Evolutionary conservation across 306 rosid genomes (phyloP), one percentile per base, ranked within the genome.

Genomic region (Castanea sativa): DNA sequence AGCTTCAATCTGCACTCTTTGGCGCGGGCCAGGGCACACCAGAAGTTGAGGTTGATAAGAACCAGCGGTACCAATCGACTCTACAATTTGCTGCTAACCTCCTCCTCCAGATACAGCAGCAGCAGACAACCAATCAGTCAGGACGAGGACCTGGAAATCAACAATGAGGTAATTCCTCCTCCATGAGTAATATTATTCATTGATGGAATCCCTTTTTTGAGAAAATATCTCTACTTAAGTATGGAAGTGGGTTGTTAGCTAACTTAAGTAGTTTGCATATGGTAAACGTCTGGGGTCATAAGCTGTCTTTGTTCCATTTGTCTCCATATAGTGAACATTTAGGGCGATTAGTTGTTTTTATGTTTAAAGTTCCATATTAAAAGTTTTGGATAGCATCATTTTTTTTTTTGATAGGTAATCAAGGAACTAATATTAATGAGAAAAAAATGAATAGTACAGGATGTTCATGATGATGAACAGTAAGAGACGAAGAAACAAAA

Each of bases 51-150:
- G 94, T 86, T 19, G 98, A 92, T 78, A 96, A 96, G 88, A 92
- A 93, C 80, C 94, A 91, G 84, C 83, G 94, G 56, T 93, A 93
- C 78, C 93, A 90, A 74, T 90, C 97, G 72, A 90, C 94, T 2
- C 82, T 96, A n/a, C 97, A 96, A 70, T 96, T 96, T 81, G 99
- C 99, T 11, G 99, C 99, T 75, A 96, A 82, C 85, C 94, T 96
- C 80, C 98, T 96, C 55, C 91, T 80, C 20, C 99, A 96, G 81
- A 90, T 96, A 84, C 99, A 96, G 88, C 99, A 94, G 83, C 90
- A 87, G 72, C 89, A 86, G 80, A 55, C 64, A 53, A 84, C 85
- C 33, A 70, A 86, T 71, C 92, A 86, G 76, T 87, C 90, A 27
- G 93, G 91, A 20, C 84, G 81, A 43, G 95, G 92, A 58, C 80